Percentiles rank a stretch among this genome's conserved stretches.
Evolutionary conservation across 2,329 filamentous ascomycete genomes (phyloP).

Genomic region (Aspergillus unguis): DNA sequence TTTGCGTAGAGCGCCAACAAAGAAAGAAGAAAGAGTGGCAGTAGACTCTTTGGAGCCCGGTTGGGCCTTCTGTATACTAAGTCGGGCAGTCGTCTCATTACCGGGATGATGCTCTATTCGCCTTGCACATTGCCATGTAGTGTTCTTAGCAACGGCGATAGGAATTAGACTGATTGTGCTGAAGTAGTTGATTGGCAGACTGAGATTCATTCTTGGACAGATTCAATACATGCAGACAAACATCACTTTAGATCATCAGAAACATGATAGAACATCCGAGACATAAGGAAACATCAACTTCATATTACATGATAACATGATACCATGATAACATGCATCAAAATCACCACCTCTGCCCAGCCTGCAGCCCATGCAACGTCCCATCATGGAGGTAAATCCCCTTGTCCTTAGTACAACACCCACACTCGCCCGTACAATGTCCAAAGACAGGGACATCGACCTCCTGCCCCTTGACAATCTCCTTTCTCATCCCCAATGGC

Average conservation of each 20-base stretch:
- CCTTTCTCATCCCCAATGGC: not conserved
- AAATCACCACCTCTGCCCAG: not conserved
- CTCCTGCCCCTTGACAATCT: not conserved
- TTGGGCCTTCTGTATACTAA: constrained; percentile 3
- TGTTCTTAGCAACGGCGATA: not conserved
- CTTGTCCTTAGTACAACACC: not conserved
- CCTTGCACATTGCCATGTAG: not conserved
- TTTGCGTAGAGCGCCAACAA: constrained; percentile 63
- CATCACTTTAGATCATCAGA: no score
- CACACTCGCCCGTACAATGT: not conserved
- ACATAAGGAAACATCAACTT: no score
- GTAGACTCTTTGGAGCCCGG: not conserved
- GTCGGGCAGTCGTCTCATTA: not conserved
- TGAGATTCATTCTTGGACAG: not conserved
- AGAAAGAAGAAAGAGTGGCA: not conserved
- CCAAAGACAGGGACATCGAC: not conserved
- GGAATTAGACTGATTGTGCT: not conserved
- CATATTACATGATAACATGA: no score
- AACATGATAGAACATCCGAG: no score
- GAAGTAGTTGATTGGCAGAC: not conserved
- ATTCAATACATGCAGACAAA: not conserved
- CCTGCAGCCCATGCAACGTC: not conserved
- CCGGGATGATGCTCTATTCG: not conserved
- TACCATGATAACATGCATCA: no score
- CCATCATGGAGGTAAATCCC: not conserved